Evolutionary conservation across 1,284 basidiomycete species (phyloP).

Genomic region (Cutaneotrichosporon dermatis): DNA sequence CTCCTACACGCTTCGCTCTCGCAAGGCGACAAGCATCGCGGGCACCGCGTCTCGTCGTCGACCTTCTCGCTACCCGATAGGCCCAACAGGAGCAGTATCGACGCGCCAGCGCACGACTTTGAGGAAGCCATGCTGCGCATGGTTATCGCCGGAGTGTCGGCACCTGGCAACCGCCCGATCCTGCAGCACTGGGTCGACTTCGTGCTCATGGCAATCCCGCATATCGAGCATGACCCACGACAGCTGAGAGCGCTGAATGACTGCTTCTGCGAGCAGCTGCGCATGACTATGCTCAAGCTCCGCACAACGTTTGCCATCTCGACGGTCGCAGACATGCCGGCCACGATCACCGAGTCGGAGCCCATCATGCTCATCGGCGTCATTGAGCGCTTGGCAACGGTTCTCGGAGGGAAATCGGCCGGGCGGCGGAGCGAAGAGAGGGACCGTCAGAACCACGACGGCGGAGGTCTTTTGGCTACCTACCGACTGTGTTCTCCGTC

Average conservation of each 20-base stretch:
- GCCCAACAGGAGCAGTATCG: background rate
- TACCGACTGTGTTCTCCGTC: constrained; percentile 48
- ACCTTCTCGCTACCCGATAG: constrained; percentile 19
- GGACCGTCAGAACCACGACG: constrained; percentile 52
- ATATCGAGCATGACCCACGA: constrained; percentile 53
- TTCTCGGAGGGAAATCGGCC: constrained; percentile 48
- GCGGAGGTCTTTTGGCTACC: constrained; percentile 47
- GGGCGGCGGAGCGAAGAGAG: constrained; percentile 26
- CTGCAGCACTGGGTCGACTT: constrained; percentile 97
- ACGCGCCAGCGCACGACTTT: constrained; percentile 11
- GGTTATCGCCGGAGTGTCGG: constrained; percentile 72
- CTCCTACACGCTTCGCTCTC: constrained; percentile 80
- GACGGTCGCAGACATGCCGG: constrained; percentile 39
- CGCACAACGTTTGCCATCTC: constrained; percentile 40
- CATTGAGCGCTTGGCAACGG: constrained; percentile 70
- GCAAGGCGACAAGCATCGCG: constrained; percentile 49
- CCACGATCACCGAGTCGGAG: constrained; percentile 67
- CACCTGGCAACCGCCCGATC: constrained; percentile 65
- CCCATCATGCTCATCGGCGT: constrained; percentile 76
- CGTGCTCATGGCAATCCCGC: constrained; percentile 79
- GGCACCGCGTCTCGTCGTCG: constrained; percentile 27
- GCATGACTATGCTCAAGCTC: constrained; percentile 51
- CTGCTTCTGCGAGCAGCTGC: constrained; percentile 72
- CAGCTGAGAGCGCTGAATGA: constrained; percentile 75
- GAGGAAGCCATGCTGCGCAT: constrained; percentile 62